phyloP scores from a whole-genome alignment of 371 early-diverging fungal species.

The Lichtheimia ramosa region DNA sequence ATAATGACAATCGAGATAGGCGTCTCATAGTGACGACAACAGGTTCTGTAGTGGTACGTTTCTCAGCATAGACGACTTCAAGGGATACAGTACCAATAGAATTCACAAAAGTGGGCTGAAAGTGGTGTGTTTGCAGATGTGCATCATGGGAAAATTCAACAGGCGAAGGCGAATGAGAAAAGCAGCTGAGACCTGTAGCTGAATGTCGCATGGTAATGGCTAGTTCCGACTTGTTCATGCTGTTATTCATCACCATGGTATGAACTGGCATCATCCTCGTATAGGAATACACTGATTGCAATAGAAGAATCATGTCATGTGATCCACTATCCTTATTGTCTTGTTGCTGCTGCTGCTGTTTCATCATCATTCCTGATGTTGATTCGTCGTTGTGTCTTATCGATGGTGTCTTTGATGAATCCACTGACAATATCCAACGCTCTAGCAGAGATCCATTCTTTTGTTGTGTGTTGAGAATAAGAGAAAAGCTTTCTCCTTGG shows the following conservation, averaged over 20 bases:
- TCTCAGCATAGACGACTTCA: constrained; percentile 36
- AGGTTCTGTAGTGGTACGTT: constrained; percentile 18
- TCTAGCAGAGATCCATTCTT: constrained; percentile 15
- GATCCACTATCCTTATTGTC: constrained; percentile 32
- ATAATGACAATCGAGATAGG: constrained; percentile 12
- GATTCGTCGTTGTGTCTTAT: too few relatives aligned
- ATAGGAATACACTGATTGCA: constrained; percentile 65
- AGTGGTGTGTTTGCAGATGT: constrained; percentile 41
- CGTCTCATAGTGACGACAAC: constrained; percentile 6
- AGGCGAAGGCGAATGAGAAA: constrained; percentile 15
- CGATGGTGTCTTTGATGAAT: neutral
- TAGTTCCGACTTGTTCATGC: constrained; percentile 22
- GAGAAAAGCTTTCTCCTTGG: constrained; percentile 15
- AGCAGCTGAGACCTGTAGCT: constrained; percentile 12
- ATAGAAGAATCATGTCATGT: constrained; percentile 49
- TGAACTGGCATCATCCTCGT: constrained; percentile 62
- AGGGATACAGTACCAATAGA: constrained; percentile 22
- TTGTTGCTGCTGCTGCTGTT: neutral
- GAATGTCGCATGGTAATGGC: constrained; percentile 20
- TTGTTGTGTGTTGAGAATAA: constrained; percentile 3
- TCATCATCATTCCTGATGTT: too few relatives aligned
- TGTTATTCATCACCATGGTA: constrained; percentile 28
- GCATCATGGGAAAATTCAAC: constrained; percentile 45
- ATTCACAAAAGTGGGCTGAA: constrained; percentile 18
- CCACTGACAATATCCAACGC: constrained; percentile 19